Evolutionary conservation across 257 asterid species (phyloP).

Genomic region (Petrea volubilis): DNA sequence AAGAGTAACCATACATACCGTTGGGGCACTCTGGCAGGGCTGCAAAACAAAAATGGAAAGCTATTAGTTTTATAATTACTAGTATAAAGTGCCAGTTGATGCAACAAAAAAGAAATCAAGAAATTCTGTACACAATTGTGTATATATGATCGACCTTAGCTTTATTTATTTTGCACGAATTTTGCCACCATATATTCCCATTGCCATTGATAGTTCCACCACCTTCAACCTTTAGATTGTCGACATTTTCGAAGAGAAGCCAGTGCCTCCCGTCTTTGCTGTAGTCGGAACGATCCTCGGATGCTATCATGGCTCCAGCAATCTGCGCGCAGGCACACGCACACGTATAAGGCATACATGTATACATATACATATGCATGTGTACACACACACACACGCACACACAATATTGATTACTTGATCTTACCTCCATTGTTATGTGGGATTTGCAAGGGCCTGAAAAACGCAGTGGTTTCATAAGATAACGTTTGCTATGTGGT

Average conservation of each 20-base stretch:
- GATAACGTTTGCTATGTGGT: conserved; percentile 39
- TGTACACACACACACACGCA: no score
- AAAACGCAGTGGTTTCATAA: conserved; percentile 49
- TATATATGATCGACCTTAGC: conserved; percentile 23
- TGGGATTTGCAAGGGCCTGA: conserved; percentile 63
- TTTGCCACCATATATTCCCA: conserved; percentile 86
- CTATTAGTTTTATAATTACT: no score
- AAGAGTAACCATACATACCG: conserved; percentile 48
- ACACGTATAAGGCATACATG: no score
- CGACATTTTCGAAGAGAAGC: conserved; percentile 50
- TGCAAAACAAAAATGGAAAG: conserved; percentile 32
- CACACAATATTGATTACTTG: no score
- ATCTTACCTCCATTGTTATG: conserved; percentile 48
- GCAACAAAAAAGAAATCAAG: neutral
- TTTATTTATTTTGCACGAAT: conserved; percentile 71
- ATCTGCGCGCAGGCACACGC: conserved; percentile 41
- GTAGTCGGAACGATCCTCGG: conserved; percentile 49
- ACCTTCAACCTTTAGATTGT: conserved; percentile 57
- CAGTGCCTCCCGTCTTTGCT: conserved; percentile 55
- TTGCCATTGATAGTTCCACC: conserved; percentile 73
- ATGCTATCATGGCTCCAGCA: conserved; percentile 57
- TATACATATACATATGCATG: no score
- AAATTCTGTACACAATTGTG: no score
- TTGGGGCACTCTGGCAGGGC: conserved; percentile 83
- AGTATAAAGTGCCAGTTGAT: neutral